Evolutionary conservation across 2,329 filamentous ascomycete genomes (phyloP), one percentile per base, ranked within the genome.

Genomic region (Ophiocordyceps sinensis): DNA sequence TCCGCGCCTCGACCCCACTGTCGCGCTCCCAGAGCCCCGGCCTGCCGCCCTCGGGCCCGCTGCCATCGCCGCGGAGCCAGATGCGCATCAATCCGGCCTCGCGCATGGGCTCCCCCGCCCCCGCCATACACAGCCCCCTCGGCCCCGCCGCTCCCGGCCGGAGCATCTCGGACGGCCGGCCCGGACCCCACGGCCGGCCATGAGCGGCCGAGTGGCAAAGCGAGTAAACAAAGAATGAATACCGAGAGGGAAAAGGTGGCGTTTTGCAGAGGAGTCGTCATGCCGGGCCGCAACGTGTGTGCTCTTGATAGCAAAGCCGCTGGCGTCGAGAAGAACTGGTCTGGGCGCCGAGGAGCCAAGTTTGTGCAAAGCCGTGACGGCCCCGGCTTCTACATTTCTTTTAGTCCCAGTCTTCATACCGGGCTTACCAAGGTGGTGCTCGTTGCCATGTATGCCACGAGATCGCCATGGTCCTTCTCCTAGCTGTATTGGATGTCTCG

Each of bases 101-200:
- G 38, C 29, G 41, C 35, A 11, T 46, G 43, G 8, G 37, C 43
- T 7, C 43, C 41, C 5, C 26, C 35, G 7, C 39, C 38, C 2
- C 43, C 43, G 36, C 28, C 36, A 17, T 38, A 47, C 7, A 39
- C 47, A 32, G 47, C 35, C 35, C 49, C 49, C 5, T 45, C 47
- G 3, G 47, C 31, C 5, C 43, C 45, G 5, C 45, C 44, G 43
- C 39, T 4, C 35, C 36, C 10, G 41, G 38, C 30, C 38, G 49
- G 34, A 49, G 35, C 23, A 51, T 51, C 19, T 43, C 42, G 28
- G 44, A 44, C 14, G 43, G 31, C 23, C 23, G 23, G 23, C 23
- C 5, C 5, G 23, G 23, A 26, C 23, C 23, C 23, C 23, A 3
- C 6, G 23, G 23, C 23, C 3, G 23, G 23, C 23, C 5, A 26